phyloP scores from a whole-genome alignment of 768 basidiomycete genomes.

The Mycena leptocephala region DNA sequence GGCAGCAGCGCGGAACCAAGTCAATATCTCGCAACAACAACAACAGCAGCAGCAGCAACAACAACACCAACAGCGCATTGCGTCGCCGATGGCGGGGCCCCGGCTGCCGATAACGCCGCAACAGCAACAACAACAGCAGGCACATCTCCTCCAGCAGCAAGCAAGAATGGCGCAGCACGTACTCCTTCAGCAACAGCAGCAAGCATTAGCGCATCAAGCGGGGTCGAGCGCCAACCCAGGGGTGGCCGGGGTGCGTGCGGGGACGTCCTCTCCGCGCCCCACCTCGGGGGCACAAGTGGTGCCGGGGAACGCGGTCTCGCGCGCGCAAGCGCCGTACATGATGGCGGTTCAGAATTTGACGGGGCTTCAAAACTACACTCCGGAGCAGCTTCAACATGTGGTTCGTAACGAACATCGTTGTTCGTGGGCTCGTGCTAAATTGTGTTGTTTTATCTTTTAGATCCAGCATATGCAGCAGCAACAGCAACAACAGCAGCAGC shows the following conservation, averaged over 20 bases:
- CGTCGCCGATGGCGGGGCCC: slow-evolving; percentile 60
- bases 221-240: slow-evolving; percentile 47
- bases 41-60: slow-evolving; percentile 35
- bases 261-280: slow-evolving; percentile 35
- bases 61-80: slow-evolving; percentile 53
- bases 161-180: slow-evolving; percentile 58
- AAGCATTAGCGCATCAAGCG: slow-evolving; percentile 53
- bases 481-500: not conserved
- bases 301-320: slow-evolving; percentile 27
- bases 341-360: slow-evolving; percentile 16
- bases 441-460: not conserved
- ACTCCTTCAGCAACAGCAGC: slow-evolving; percentile 43
- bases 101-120: slow-evolving; percentile 55
- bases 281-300: slow-evolving; percentile 15
- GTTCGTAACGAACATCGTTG: not conserved
- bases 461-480: slow-evolving; percentile 26
- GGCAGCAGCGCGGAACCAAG: slow-evolving; percentile 56
- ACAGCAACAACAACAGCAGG: slow-evolving; percentile 43
- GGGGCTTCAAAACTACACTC: slow-evolving; percentile 21
- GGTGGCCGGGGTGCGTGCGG: slow-evolving; percentile 29
- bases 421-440: not conserved
- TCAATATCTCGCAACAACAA: slow-evolving; percentile 79
- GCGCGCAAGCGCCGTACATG: slow-evolving; percentile 18
- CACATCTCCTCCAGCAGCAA: slow-evolving; percentile 65
- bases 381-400: slow-evolving; percentile 28